Evolutionary conservation across 352 stramenopile species (phyloP).

Genomic region (Aphanomyces euteiches): DNA sequence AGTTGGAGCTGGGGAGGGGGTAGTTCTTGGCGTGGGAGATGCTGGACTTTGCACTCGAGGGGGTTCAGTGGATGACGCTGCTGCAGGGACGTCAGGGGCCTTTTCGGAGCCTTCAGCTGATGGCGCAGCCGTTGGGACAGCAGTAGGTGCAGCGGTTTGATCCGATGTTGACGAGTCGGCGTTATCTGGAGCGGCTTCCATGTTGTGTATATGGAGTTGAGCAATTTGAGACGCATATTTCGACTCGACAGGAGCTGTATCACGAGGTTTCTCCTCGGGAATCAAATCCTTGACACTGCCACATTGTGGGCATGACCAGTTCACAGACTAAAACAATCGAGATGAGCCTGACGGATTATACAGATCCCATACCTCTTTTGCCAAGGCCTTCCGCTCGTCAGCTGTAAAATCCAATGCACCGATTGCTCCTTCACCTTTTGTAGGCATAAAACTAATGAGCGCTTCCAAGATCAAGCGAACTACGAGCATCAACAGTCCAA

Average conservation of each 20-base stretch:
- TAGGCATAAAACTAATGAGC: conserved; percentile 97
- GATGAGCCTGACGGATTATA: conserved; percentile 5
- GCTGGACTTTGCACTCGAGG: neutral
- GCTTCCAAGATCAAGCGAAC: conserved; percentile 97
- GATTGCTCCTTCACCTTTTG: conserved; percentile 79
- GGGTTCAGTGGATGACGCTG: too few species aligned
- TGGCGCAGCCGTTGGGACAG: neutral
- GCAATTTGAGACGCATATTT: conserved; percentile 80
- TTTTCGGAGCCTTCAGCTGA: neutral
- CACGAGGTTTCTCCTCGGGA: conserved; percentile 37
- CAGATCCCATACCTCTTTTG: conserved; percentile 46
- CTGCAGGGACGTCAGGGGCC: neutral
- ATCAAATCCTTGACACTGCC: conserved; percentile 61
- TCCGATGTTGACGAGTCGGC: neutral
- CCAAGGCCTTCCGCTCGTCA: conserved; percentile 57
- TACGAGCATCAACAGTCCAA: conserved; percentile 33
- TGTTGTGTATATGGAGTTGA: conserved; percentile 72
- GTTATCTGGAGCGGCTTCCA: conserved; percentile 38
- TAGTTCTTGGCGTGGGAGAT: neutral
- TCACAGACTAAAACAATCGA: conserved; percentile 45
- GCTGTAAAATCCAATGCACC: conserved; percentile 71
- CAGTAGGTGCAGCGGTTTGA: neutral
- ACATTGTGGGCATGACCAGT: conserved; percentile 79
- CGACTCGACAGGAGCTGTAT: conserved; percentile 41
- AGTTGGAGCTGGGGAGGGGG: conserved; percentile 24